A percentile compares a stretch with the other conserved stretches of the same genome.
Evolutionary conservation across 129 eudicot species (phyloP).

Genomic region (Chrysanthemum makinoi): DNA sequence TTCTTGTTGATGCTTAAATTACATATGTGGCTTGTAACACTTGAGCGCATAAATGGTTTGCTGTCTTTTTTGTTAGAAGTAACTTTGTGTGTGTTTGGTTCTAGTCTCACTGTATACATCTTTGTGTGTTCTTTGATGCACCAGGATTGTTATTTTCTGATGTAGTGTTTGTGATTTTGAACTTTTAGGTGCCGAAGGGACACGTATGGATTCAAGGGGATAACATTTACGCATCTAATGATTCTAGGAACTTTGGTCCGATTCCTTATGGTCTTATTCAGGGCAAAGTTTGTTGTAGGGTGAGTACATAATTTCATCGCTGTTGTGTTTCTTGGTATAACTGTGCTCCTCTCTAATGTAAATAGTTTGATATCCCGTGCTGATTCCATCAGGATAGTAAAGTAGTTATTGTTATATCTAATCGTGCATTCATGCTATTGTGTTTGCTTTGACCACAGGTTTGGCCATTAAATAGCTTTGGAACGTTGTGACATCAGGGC

Average conservation of each 20-base stretch:
- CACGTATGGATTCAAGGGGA: conserved; percentile 97
- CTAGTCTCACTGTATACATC: background rate
- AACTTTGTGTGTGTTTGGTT: background rate
- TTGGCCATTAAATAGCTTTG: conserved; percentile 82
- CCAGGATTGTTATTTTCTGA: background rate
- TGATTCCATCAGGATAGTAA: background rate
- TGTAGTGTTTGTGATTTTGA: conserved; percentile 21
- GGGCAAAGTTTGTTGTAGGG: conserved; percentile 76
- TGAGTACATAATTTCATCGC: conserved; percentile 34
- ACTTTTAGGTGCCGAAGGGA: conserved; percentile 86
- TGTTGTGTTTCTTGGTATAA: conserved; percentile 15
- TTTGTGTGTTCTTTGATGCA: background rate
- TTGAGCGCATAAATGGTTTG: background rate
- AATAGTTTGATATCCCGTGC: too few species aligned
- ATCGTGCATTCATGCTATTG: conserved; percentile 22
- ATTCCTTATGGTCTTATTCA: conserved; percentile 77
- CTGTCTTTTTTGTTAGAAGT: background rate
- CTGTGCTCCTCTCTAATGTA: background rate
- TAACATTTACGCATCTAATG: conserved; percentile 78
- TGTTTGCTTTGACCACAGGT: conserved; percentile 45
- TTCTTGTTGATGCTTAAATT: background rate
- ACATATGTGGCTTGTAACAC: background rate
- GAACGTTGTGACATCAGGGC: conserved; percentile 39
- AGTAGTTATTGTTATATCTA: conserved; percentile 1
- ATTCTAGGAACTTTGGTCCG: conserved; percentile 83